Evolutionary conservation across 495 filamentous ascomycete species (phyloP), one percentile per base, ranked within the genome.

Genomic region (Daldinia decipiens): DNA sequence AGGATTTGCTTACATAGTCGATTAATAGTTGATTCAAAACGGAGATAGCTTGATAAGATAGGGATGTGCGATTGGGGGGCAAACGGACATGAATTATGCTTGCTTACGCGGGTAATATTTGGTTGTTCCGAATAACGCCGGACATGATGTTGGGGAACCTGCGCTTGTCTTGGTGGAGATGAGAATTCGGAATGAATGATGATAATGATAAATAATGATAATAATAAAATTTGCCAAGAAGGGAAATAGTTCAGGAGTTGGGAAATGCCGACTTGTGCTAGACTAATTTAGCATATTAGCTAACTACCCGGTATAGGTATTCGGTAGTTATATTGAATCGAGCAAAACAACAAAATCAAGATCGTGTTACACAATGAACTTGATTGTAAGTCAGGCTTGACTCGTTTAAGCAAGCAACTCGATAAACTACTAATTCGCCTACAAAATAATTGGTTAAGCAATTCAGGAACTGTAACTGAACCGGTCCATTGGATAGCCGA

Each of bases 121-220:
- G 53, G 13, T 39, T 59, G 56, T 24, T 31, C 66, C 67, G 60
- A 60, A 60, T 32, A 32, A 70, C 39, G 47, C 71, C 71, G 71
- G 71, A 74, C 71, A 65, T 67, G 57, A 71, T 24, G 62, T 74
- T 73, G 71, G 71, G 71, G 71, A 74, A 74, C 66, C 26, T 74
- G 71, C 71, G 71, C 21, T 38, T 17, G 64, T 36, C 19, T 29
- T 55, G 38, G 60, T 61, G 60, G 55, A 64, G 32, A 69, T 29
- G 17, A 31, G 21, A 62, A 43, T 38, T 24, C 21, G 1, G 21
- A 24, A 24, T n/a, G n/a, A 53, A 24, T 40, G 21, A 62, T 43
- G 45, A 31, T 58, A 27, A 27, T 27, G 2, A 24, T 24, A 24
- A 56, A 43, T 38, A 53, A 24, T 40, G 21, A 62, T 36, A 52